phyloP scores from a whole-genome alignment of 495 filamentous ascomycete genomes.

The Xylaria bambusicola region DNA sequence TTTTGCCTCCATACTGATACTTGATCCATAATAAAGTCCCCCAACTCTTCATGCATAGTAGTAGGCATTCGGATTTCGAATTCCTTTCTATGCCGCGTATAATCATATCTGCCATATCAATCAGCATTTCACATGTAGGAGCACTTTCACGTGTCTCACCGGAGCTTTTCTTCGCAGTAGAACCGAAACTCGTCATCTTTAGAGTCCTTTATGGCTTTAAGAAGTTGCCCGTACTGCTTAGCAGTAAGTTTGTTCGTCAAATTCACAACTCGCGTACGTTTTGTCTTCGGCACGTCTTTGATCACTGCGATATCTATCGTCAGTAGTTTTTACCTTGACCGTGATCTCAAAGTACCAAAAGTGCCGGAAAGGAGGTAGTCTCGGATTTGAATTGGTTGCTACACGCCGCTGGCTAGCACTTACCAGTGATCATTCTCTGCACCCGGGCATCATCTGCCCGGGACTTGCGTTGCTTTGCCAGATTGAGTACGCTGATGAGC shows the following conservation, averaged over 20 bases:
- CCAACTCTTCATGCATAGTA: conserved; percentile 2
- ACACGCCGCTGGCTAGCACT: no score
- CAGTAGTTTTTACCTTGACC: no score
- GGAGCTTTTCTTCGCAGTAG: not conserved
- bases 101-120: not conserved
- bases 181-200: not conserved
- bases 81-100: conserved; percentile 1
- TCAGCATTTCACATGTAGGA: not conserved
- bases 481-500: conserved; percentile 3
- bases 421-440: not conserved
- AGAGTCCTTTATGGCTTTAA: not conserved
- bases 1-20: not conserved
- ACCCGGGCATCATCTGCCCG: conserved; percentile 3
- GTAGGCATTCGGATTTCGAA: conserved; percentile 5
- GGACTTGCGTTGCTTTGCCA: conserved; percentile 6
- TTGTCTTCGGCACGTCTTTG: not conserved
- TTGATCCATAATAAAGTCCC: not conserved
- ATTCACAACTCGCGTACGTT: not conserved
- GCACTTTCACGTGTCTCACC: not conserved
- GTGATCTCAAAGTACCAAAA: no score
- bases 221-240: conserved; percentile 2
- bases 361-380: no score
- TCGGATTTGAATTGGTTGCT: no score
- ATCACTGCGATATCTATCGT: not conserved
- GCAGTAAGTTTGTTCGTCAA: not conserved